Evolutionary conservation across 2,329 filamentous ascomycete genomes (phyloP).

Genomic region (Albifimbria verrucaria): DNA sequence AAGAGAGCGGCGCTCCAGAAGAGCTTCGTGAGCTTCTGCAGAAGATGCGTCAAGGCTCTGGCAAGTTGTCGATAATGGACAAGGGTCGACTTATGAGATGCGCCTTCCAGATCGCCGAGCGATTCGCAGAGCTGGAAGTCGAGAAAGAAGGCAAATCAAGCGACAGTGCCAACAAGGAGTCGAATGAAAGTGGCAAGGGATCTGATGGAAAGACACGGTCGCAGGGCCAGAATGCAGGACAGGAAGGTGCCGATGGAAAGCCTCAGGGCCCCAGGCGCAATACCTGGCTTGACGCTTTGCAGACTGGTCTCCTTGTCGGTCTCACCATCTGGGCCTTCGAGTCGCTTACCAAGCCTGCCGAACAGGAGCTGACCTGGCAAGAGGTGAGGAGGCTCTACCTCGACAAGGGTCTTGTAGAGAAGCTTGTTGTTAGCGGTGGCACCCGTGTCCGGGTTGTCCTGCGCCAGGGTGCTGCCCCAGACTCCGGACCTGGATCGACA

Average conservation of each 20-base stretch:
- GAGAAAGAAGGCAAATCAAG: conserved; percentile 11
- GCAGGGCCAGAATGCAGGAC: neutral
- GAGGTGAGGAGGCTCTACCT: conserved; percentile 92
- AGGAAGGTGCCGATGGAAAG: conserved; percentile 2
- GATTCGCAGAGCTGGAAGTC: conserved; percentile 27
- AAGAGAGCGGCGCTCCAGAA: conserved; percentile 64
- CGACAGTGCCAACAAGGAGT: neutral
- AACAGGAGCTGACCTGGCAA: conserved; percentile 91
- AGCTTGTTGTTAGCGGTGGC: conserved; percentile 75
- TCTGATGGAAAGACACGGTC: neutral
- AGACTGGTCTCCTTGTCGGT: conserved; percentile 37
- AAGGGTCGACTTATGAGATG: conserved; percentile 34
- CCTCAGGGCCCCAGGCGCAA: conserved; percentile 8
- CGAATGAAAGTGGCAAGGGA: neutral
- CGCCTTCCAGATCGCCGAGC: conserved; percentile 32
- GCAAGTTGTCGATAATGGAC: conserved; percentile 44
- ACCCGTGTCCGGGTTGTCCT: conserved; percentile 73
- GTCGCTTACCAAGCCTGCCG: conserved; percentile 35
- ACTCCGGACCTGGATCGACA: conserved; percentile 20
- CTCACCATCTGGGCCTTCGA: conserved; percentile 53
- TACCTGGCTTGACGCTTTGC: conserved; percentile 30
- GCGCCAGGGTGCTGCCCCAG: conserved; percentile 61
- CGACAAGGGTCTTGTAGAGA: conserved; percentile 93
- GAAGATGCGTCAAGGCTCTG: conserved; percentile 52
- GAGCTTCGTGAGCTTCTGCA: conserved; percentile 60